These are phyloP conservation scores for Chlorella sp. DNA, from an alignment of 139 green algal genomes.

Conservation along the genomic window DNA sequence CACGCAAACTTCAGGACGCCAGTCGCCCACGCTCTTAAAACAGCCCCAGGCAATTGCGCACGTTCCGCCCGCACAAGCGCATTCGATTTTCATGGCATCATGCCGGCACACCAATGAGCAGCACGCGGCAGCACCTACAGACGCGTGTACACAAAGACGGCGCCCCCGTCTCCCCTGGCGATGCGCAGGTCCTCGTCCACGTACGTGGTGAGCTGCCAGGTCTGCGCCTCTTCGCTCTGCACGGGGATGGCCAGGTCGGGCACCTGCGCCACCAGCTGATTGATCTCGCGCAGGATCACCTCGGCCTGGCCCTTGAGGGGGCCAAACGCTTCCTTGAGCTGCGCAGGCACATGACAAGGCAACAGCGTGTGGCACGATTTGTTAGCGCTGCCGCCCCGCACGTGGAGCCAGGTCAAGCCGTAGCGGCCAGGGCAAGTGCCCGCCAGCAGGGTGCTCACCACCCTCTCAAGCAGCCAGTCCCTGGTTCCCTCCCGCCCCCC, in stretches of 20 bases:
- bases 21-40: no score
- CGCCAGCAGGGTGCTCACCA: not conserved
- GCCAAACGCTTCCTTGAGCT: conserved; percentile 43
- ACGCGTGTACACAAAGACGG: conserved; percentile 19
- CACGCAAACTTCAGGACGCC: no score
- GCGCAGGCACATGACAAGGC: not conserved
- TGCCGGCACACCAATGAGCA: no score
- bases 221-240: conserved; percentile 18
- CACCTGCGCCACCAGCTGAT: conserved; percentile 35
- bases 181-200: conserved; percentile 73
- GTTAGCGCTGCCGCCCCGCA: no score
- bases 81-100: no score
- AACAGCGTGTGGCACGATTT: no score
- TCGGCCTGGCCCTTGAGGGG: conserved; percentile 29
- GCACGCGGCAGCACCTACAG: no score
- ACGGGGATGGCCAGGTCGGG: conserved; percentile 61
- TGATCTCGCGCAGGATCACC: conserved; percentile 16
- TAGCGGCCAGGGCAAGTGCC: not conserved
- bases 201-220: conserved; percentile 84
- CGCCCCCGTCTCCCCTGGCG: conserved; percentile 32
- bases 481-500: no score
- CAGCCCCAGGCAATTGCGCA: no score
- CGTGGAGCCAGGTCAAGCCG: not conserved
- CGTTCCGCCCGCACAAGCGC: no score
- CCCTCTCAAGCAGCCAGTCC: not conserved